Evolutionary conservation across 768 basidiomycete species (phyloP).

Genomic region (Kwoniella sp.): DNA sequence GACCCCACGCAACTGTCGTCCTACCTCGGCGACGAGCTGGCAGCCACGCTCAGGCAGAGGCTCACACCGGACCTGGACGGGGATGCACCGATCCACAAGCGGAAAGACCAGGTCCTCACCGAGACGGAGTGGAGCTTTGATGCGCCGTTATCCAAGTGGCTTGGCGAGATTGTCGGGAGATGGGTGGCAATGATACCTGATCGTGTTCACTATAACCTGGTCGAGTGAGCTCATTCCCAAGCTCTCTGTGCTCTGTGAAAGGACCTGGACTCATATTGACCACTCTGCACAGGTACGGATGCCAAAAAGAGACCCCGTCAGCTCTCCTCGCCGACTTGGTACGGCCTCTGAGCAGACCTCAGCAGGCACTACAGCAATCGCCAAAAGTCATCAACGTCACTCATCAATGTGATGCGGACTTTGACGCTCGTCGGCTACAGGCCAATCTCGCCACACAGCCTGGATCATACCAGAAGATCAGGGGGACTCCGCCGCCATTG

Average conservation of each 20-base stretch:
- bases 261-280: not conserved
- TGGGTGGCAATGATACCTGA: conserved; percentile 1
- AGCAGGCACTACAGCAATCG: not conserved
- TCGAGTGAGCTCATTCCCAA: conserved; percentile 29
- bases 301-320: conserved; percentile 16
- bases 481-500: not conserved
- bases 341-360: not conserved
- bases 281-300: conserved; percentile 14
- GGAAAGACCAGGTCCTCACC: conserved; percentile 8
- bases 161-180: conserved; percentile 3
- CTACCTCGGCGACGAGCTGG: conserved; percentile 23
- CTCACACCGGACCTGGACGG: conserved; percentile 10
- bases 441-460: conserved; percentile 2
- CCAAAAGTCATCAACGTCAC: conserved; percentile 14
- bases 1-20: conserved; percentile 10
- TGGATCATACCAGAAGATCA: conserved; percentile 18
- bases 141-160: conserved; percentile 8
- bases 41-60: conserved; percentile 13
- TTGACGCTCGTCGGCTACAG: conserved; percentile 21
- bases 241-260: not conserved
- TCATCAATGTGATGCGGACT: conserved; percentile 20
- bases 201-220: conserved; percentile 12
- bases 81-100: not conserved
- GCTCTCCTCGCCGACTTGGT: conserved; percentile 11
- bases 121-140: conserved; percentile 31